Evolutionary conservation across 306 rosid genomes (phyloP), one percentile per base, ranked within the genome.

Genomic region (Sphenostylis stenocarpa): DNA sequence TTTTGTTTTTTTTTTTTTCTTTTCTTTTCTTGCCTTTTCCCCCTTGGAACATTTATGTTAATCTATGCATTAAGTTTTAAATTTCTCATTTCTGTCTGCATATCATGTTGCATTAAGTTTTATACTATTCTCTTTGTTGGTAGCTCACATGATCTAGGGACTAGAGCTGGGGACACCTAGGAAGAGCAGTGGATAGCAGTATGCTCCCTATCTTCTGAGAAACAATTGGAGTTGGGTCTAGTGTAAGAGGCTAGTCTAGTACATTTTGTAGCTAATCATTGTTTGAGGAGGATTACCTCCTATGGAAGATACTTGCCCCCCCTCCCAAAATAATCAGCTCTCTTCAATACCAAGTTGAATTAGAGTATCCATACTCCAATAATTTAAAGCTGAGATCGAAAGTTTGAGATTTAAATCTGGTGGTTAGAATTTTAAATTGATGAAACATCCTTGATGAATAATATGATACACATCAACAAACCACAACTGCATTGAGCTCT

Each of bases 1-100:
- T 3, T 71, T 74, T 64, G 39, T 38, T 38, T 1, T 70, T 73
- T 81, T 24, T 38, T 38, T 1, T 70, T 73, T 81, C 17, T 38
- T 65, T 20, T 36, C 28, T 56, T 11, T 21, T 12, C 24, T 53
- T 53, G 16, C 16, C 33, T 31, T 23, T 53, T 43, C 28, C 15
- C 53, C 45, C 47, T 11, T 6, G n/a, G n/a, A 10, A 64, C n/a
- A 65, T 65, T 21, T 66, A 6, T 39, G 28, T 41, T 14, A 72
- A 28, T 47, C 48, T 53, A 41, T 80, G 64, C 15, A 41, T 43
- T 67, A 45, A 63, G 31, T 41, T 41, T 20, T 28, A 44, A 20
- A 58, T 48, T n/a, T 64, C 43, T 65, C 55, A 75, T 29, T 38
- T 47, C 39, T 56, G 31, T 56, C 64, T 76, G 67, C 14, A 38